These are phyloP conservation scores for Elaphomyces granulatus DNA, from an alignment of 495 filamentous ascomycete genomes.

Conservation along the genomic window DNA sequence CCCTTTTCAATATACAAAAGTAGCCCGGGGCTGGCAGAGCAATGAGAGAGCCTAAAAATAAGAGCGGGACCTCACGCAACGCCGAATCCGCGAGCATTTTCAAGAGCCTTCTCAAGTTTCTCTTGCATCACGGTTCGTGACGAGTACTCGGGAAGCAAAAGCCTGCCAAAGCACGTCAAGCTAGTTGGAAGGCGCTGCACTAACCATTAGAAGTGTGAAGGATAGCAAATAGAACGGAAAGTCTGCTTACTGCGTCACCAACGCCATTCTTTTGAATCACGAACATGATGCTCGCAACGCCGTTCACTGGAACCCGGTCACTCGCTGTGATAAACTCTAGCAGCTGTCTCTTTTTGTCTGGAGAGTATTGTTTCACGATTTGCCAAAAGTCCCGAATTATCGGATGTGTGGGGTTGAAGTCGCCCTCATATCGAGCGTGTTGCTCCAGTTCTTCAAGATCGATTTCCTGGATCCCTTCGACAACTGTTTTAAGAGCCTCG, in stretches of 20 bases:
- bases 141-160: constrained; percentile 73
- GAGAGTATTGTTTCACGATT: constrained; percentile 50
- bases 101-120: constrained; percentile 66
- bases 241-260: constrained; percentile 35
- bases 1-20: too few relatives aligned
- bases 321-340: constrained; percentile 92
- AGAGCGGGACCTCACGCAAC: constrained; percentile 44
- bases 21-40: too few relatives aligned
- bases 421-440: constrained; percentile 59
- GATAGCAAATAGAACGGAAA: background rate
- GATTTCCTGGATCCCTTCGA: constrained; percentile 72
- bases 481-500: constrained; percentile 51
- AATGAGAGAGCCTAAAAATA: background rate
- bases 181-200: constrained; percentile 58
- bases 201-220: constrained; percentile 10
- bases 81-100: constrained; percentile 91
- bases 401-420: constrained; percentile 52
- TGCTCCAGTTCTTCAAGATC: constrained; percentile 54
- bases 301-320: constrained; percentile 77
- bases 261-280: constrained; percentile 66
- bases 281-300: constrained; percentile 66
- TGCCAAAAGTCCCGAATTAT: constrained; percentile 72
- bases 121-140: constrained; percentile 50
- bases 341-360: constrained; percentile 51
- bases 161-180: constrained; percentile 77